These are phyloP conservation scores for Boletus smithii DNA, from an alignment of 1,284 basidiomycete species.

Conservation along the genomic window DNA sequence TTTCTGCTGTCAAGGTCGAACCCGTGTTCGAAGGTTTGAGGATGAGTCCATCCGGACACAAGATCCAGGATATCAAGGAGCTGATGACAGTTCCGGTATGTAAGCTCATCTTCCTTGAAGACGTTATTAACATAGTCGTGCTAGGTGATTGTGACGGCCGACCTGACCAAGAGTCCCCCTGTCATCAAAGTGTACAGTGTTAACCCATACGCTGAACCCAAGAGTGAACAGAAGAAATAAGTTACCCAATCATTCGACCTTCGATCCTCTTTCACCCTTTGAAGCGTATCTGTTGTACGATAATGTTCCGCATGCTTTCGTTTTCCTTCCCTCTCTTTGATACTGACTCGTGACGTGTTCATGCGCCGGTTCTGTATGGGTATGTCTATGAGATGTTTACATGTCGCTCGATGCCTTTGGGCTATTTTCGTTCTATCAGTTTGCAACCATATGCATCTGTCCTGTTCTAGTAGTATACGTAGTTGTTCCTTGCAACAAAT, in stretches of 20 bases:
- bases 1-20: conserved; percentile 69
- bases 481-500: conserved; percentile 21
- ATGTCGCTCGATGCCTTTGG: conserved; percentile 20
- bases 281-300: conserved; percentile 27
- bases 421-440: conserved; percentile 15
- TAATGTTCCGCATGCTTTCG: conserved; percentile 34
- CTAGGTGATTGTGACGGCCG: conserved; percentile 88
- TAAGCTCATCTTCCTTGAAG: conserved; percentile 14
- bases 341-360: conserved; percentile 32
- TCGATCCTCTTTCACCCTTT: conserved; percentile 1
- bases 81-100: conserved; percentile 86
- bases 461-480: conserved; percentile 16
- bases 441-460: conserved; percentile 20
- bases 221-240: conserved; percentile 35
- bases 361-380: conserved; percentile 32
- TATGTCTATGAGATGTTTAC: conserved; percentile 31
- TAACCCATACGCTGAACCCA: conserved; percentile 70
- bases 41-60: conserved; percentile 70
- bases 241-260: conserved; percentile 8
- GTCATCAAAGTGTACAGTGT: conserved; percentile 92
- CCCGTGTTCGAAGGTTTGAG: conserved; percentile 82
- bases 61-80: conserved; percentile 90
- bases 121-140: conserved; percentile 11
- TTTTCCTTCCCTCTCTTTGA: conserved; percentile 29
- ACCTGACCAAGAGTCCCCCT: conserved; percentile 90